Evolutionary conservation across 306 rosid species (phyloP), one percentile per base, ranked within the genome.

Genomic region (Geum urbanum): DNA sequence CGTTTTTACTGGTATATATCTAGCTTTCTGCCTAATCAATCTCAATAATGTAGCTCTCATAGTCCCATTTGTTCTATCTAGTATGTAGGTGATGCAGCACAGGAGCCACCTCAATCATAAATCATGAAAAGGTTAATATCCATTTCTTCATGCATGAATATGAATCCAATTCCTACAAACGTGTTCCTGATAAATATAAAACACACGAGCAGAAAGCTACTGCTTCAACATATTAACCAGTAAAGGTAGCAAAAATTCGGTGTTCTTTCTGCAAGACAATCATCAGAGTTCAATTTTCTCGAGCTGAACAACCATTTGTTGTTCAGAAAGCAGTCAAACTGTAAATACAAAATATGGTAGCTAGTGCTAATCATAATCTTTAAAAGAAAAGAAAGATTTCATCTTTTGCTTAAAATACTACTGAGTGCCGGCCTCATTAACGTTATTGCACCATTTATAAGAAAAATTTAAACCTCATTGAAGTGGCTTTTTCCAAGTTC

Each of bases 31-130:
- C 80, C 82, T 72, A 62, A 72, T 80, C 46, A 62, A 70, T 81
- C 84, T 78, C 85, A 91, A 88, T 85, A 88, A 86, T 86, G 85
- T 75, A 75, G 8, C 62, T 27, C 70, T 72, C 41, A n/a, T 40
- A 63, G 59, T 75, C 70, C 72, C 76, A 58, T 57, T 75, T 76
- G 52, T 70, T 62, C 69, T 56, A 47, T 76, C 68, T 67, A 35
- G 37, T 66, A 22, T 37, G 52, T 60, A 41, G 40, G 19, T 59
- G 41, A 55, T 37, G 44, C 63, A 62, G 43, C 71, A 61, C 63
- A 67, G 40, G 43, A 20, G 32, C 19, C 51, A 77, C 40, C 59
- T 48, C 71, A 66, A 41, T 58, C 62, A 65, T 66, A 78, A 72
- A 81, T 64, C 69, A 74, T 69, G 37, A 7, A 76, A 78, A 82